phyloP scores from a whole-genome alignment of 345 rosid species.

The Linum lewisii region DNA sequence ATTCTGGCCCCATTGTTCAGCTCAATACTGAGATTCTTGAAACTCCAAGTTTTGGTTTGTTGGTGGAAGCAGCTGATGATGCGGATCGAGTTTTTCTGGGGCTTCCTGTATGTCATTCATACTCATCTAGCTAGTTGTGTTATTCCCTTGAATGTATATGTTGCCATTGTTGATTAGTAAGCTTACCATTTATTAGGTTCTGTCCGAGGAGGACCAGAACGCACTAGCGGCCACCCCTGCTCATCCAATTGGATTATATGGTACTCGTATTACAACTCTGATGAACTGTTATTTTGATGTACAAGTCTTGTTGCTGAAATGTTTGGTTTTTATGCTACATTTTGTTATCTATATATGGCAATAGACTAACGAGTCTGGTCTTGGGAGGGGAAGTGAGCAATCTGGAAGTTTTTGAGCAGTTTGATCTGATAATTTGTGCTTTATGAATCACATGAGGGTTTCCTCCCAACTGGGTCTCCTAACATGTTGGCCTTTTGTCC shows the following conservation, averaged over 20 bases:
- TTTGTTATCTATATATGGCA: neutral
- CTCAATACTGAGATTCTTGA: conserved; percentile 48
- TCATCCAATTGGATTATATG: conserved; percentile 75
- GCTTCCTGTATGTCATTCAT: conserved; percentile 50
- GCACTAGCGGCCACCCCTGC: conserved; percentile 91
- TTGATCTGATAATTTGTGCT: too few relatives aligned
- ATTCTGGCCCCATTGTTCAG: conserved; percentile 55
- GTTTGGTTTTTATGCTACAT: neutral
- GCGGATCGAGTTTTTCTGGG: conserved; percentile 62
- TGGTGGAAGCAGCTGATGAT: conserved; percentile 45
- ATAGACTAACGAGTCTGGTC: too few relatives aligned
- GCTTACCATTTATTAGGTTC: conserved; percentile 35
- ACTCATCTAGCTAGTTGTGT: conserved; percentile 6
- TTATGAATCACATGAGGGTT: too few relatives aligned
- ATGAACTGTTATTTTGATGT: neutral
- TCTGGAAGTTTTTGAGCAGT: too few relatives aligned
- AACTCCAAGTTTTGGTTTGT: conserved; percentile 49
- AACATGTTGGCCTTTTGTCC: conserved; percentile 11
- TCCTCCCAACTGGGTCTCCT: conserved; percentile 7
- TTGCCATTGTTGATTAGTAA: conserved; percentile 1
- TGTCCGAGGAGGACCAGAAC: conserved; percentile 81
- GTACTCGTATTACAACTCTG: conserved; percentile 22
- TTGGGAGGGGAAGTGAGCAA: neutral
- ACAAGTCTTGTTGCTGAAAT: neutral
- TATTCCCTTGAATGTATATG: neutral